These are phyloP conservation scores for Peterozyma toletana DNA, from an alignment of 805 yeast species.

Conservation along the genomic window DNA sequence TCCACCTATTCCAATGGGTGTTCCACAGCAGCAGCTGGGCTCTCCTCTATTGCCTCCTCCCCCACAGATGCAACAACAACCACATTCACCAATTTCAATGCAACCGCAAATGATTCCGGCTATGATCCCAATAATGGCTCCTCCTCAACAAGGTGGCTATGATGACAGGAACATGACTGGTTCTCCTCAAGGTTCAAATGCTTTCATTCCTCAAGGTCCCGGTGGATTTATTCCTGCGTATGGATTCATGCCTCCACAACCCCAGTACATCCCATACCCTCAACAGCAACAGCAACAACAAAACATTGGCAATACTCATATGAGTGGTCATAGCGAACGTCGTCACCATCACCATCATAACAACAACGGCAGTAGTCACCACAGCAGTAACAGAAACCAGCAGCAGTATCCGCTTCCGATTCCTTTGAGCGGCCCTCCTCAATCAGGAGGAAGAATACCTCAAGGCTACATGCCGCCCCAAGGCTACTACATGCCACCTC, in stretches of 20 bases:
- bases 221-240: background rate
- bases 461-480: too few species aligned
- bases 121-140: constrained; percentile 7
- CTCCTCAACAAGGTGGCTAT: background rate
- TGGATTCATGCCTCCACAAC: background rate
- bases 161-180: background rate
- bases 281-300: background rate
- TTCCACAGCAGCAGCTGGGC: constrained; percentile 2
- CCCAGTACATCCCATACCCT: background rate
- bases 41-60: constrained; percentile 5
- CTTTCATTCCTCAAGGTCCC: background rate
- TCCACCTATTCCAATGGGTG: too few species aligned
- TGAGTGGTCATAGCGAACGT: background rate
- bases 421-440: too few species aligned
- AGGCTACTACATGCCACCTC: background rate
- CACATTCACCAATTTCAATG: constrained; percentile 1
- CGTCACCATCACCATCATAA: constrained; percentile 1
- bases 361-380: constrained; percentile 4
- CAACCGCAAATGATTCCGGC: constrained; percentile 8
- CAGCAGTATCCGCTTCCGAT: too few species aligned
- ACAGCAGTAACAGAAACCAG: background rate
- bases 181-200: background rate
- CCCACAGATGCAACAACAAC: constrained; percentile 5
- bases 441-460: too few species aligned
- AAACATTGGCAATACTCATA: background rate